phyloP scores from a whole-genome alignment of 2,329 filamentous ascomycete genomes.

The Colletotrichum sidae region DNA sequence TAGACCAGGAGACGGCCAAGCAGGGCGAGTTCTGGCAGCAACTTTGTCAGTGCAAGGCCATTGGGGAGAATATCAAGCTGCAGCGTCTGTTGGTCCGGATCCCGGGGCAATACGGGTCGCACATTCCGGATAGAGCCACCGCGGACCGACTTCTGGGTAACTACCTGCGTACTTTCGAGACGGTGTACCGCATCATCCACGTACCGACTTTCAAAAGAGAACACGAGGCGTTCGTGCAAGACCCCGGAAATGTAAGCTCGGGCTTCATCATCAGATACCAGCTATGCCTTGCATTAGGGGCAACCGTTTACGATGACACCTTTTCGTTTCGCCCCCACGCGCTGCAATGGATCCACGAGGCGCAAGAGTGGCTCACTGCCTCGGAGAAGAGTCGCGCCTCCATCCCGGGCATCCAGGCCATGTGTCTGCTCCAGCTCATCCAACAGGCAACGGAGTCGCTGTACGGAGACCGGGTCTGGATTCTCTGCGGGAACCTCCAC shows the following conservation, averaged over 20 bases:
- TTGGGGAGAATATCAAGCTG: constrained; percentile 55
- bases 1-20: constrained; percentile 42
- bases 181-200: constrained; percentile 54
- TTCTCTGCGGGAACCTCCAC: constrained; percentile 44
- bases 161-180: constrained; percentile 56
- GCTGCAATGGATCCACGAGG: constrained; percentile 41
- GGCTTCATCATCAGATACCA: constrained; percentile 39
- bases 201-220: constrained; percentile 52
- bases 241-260: constrained; percentile 38
- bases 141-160: constrained; percentile 49
- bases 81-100: constrained; percentile 47
- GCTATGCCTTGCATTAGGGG: constrained; percentile 40
- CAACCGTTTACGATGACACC: constrained; percentile 38
- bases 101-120: constrained; percentile 51
- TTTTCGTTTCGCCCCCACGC: constrained; percentile 36
- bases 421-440: constrained; percentile 44
- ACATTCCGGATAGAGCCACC: constrained; percentile 51
- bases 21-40: constrained; percentile 45
- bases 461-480: constrained; percentile 43
- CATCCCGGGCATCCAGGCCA: constrained; percentile 44
- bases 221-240: constrained; percentile 42
- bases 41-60: constrained; percentile 53
- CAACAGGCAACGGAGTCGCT: constrained; percentile 40
- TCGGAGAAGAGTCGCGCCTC: constrained; percentile 43
- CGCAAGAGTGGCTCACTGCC: constrained; percentile 38